phyloP scores from a whole-genome alignment of 1,284 basidiomycete species.

The Austroboletus niveus region DNA sequence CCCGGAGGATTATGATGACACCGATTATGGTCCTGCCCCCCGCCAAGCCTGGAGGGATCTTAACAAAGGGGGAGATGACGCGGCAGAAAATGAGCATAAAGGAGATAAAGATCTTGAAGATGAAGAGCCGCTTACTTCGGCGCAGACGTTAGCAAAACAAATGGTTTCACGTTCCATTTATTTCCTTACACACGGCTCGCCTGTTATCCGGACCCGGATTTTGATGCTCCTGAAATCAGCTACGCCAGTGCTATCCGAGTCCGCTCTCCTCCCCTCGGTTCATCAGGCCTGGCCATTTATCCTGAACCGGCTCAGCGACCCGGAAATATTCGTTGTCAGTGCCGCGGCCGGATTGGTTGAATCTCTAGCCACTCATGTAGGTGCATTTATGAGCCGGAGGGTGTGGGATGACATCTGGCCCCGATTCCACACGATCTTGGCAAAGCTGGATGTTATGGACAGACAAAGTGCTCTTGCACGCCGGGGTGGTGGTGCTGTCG shows the following conservation, averaged over 20 bases:
- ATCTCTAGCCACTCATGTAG: conserved; percentile 62
- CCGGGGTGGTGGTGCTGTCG: conserved; percentile 47
- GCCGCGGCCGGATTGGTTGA: conserved; percentile 73
- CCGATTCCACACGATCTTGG: conserved; percentile 61
- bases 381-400: conserved; percentile 78
- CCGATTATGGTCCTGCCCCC: conserved; percentile 63
- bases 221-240: conserved; percentile 71
- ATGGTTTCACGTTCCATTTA: conserved; percentile 85
- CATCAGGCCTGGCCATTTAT: conserved; percentile 89
- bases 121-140: conserved; percentile 57
- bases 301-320: conserved; percentile 74
- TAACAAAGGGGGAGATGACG: conserved; percentile 26
- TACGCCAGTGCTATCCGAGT: conserved; percentile 72
- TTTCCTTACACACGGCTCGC: conserved; percentile 85
- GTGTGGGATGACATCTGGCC: conserved; percentile 94
- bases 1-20: conserved; percentile 37
- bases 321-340: conserved; percentile 73
- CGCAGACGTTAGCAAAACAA: conserved; percentile 74
- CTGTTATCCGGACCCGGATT: conserved; percentile 80
- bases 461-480: conserved; percentile 60
- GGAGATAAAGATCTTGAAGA: conserved; percentile 33
- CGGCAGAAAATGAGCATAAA: conserved; percentile 20
- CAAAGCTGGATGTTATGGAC: conserved; percentile 59
- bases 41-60: conserved; percentile 48
- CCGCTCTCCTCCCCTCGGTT: conserved; percentile 76